Evolutionary conservation across 2,329 filamentous ascomycete genomes (phyloP), one percentile per base, ranked within the genome.

Genomic region (Thermomyces lanuginosus): DNA sequence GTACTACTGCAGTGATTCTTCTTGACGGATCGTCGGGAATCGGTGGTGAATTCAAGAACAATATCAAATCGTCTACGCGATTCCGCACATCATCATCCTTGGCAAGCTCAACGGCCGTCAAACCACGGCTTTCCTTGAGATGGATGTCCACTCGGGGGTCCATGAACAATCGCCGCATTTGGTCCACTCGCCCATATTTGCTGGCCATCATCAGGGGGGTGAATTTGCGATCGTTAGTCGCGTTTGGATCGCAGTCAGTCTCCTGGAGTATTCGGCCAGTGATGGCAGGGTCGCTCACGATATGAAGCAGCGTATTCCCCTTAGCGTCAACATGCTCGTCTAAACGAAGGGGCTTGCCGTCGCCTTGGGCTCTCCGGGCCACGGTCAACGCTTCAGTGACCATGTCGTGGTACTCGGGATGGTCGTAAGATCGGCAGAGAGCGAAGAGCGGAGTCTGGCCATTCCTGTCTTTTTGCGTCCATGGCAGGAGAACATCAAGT

Each of bases 11-110:
- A 1, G 89, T 95, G 12, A 84, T 84, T 13, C 86, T 72, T 3
- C 76, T 76, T 39, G 92, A 82, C 6, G 67, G 62, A 7, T 71
- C 74, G 4, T 78, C 64, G 14, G 42, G 39, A 11, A 40, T 38
- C 5, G 45, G 45, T 11, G 49, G 46, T 1, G 69, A 63, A 48
- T 74, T 72, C 11, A 79, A 78, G 37, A 98, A 76, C 6, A 98
- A 58, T 1, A 84, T 76, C 36, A 98, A 62, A 48, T 98, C 89
- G 46, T 98, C 89, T 36, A 98, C 93, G 41, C 81, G 76, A 54
- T 95, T 98, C 20, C 89, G 72, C 14, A 98, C 80, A 40, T 98
- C 89, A 46, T 98, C 89, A 43, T 98, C 91, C 49, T 98, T 98
- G 26, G 91, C 89, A 24, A 98, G 64, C 52, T 98, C 89, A 5